Conservation (phyloP, 176 grass and related monocot species). For the Eleusine indica region DNA sequence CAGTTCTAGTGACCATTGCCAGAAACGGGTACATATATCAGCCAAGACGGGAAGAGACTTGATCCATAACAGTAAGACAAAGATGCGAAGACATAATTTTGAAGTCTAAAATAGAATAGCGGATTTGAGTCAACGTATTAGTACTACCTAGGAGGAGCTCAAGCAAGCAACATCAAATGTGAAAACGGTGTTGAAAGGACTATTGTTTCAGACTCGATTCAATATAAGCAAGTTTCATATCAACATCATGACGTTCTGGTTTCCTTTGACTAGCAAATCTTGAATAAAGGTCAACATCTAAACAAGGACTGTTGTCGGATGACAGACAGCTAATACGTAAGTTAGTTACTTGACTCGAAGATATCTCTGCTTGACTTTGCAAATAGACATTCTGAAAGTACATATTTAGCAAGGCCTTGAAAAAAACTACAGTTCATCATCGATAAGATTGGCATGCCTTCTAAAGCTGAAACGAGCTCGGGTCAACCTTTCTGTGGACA, state of each 20-base stretch:
- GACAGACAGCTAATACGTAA: not conserved
- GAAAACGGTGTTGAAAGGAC: not conserved
- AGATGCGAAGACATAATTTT: slow-evolving; percentile 1
- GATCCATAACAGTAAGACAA: not conserved
- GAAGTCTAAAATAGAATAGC: not conserved
- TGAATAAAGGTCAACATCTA: slow-evolving; percentile 1
- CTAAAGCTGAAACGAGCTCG: slow-evolving; percentile 1
- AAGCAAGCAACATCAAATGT: not conserved
- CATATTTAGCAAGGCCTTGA: not conserved
- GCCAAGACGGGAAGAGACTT: not conserved
- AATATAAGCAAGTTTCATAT: not conserved
- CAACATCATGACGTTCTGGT: not conserved
- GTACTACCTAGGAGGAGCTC: not conserved
- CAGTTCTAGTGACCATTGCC: not conserved
- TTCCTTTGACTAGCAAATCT: not conserved
- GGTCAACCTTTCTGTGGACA: slow-evolving; percentile 7
- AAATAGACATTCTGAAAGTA: not conserved
- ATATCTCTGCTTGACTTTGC: not conserved
- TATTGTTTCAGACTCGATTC: not conserved
- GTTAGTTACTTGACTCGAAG: not conserved
- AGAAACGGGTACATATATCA: not conserved
- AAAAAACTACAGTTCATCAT: not conserved
- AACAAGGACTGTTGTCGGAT: slow-evolving; percentile 9
- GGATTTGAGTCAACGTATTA: not conserved
- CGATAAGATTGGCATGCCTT: not conserved